phyloP scores from a whole-genome alignment of 139 green algal species.

The Choricystis sp. region DNA sequence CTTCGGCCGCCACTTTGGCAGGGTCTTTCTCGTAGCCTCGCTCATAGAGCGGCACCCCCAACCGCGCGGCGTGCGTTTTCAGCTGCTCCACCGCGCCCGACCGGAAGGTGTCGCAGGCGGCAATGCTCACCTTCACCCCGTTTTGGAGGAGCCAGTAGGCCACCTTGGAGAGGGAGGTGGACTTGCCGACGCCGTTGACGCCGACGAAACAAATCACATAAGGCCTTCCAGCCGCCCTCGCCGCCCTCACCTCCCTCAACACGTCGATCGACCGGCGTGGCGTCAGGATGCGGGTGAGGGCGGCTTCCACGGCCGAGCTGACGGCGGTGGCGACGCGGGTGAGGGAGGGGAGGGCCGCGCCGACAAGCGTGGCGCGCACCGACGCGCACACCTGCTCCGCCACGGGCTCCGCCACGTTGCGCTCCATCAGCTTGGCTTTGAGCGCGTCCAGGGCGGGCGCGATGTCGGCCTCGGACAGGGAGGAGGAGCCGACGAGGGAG shows the following conservation, averaged over 20 bases:
- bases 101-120: conserved; percentile 96
- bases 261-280: conserved; percentile 55
- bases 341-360: conserved; percentile 71
- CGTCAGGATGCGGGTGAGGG: conserved; percentile 67
- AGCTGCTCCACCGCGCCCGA: conserved; percentile 97
- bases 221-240: conserved; percentile 41
- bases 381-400: conserved; percentile 62
- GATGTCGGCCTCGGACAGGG: conserved; percentile 67
- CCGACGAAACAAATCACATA: conserved; percentile 96
- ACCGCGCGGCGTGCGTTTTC: conserved; percentile 77
- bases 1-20: conserved; percentile 76
- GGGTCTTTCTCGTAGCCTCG: conserved; percentile 98
- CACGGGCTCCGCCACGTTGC: conserved; percentile 95
- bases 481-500: conserved; percentile 54
- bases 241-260: conserved; percentile 44
- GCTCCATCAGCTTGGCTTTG: conserved; percentile 87
- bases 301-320: conserved; percentile 55
- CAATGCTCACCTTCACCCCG: conserved; percentile 65
- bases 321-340: conserved; percentile 66
- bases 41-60: conserved; percentile 87
- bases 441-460: conserved; percentile 64
- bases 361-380: conserved; percentile 62
- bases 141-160: conserved; percentile 89
- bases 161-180: conserved; percentile 96
- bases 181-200: conserved; percentile 99